Evolutionary conservation across 495 filamentous ascomycete species (phyloP), one percentile per base, ranked within the genome.

Genomic region (Penicillium argentinense): DNA sequence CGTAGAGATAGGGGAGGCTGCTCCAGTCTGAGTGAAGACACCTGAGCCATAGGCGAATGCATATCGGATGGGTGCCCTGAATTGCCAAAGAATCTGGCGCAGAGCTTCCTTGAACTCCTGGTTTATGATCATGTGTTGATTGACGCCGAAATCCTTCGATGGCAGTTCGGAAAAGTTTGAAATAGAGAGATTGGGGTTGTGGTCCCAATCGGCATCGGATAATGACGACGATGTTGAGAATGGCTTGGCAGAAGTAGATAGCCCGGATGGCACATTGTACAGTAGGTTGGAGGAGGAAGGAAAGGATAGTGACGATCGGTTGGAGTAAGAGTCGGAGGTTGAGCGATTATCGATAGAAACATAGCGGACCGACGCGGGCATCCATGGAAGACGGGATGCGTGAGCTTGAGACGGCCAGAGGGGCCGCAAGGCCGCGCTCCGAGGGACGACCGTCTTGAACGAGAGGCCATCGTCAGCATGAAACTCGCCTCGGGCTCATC

Each of bases 11-110:
- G 76, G 67, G 12, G 68, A 63, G 8, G 62, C 61, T 4, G 66
- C 64, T 39, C 76, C 78, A 4, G 79, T 81, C 57, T 98, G 93
- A 1, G 91, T 79, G 61, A 98, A 98, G 5, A 98, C 93, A 6
- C 95, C 93, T 1, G 92, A 97, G 18, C 93, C 93, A 62, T 98
- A 98, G 11, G 93, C 93, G 64, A 98, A 93, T 5, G 91, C 92
- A 71, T 97, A 97, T 37, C 88, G 79, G 48, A 98, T 95, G 0
- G 92, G 91, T 0, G 95, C 93, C 26, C 85, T 77, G 67, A 98
- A 97, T 47, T 91, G 81, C 89, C 91, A 96, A 4, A 96, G 78
- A 23, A 97, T 86, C 60, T 88, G 82, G 13, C 91, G 84, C 26
- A 98, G 67, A 12, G 82, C 86, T 60, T 96, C 88, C 59, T 96